Conservation (phyloP, 164 flowering plant genomes). For the Hamamelis virginiana region DNA sequence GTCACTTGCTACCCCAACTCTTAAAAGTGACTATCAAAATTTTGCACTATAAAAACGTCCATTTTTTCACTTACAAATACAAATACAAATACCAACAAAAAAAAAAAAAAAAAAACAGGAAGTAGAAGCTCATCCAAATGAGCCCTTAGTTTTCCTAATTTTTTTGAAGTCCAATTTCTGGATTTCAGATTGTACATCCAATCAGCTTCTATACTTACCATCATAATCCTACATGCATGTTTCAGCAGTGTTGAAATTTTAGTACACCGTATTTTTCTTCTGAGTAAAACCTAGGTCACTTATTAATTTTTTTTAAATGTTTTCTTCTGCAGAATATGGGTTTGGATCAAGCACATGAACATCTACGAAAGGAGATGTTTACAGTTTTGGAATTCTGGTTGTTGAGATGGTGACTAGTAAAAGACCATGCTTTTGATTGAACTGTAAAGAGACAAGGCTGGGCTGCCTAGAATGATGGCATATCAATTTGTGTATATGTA, state of each 20-base stretch:
- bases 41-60: too few species aligned
- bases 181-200: neutral
- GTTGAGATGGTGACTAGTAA: constrained; percentile 55
- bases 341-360: constrained; percentile 34
- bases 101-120: too few species aligned
- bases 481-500: too few species aligned
- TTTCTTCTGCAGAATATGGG: constrained; percentile 22
- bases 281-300: neutral
- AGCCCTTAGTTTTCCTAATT: too few species aligned
- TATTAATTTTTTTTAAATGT: neutral
- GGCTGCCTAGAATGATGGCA: constrained; percentile 33
- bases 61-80: too few species aligned
- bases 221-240: neutral
- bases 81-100: too few species aligned
- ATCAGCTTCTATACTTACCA: neutral
- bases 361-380: constrained; percentile 50
- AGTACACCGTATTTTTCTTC: too few species aligned
- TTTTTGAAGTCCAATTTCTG: too few species aligned
- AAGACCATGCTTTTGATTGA: constrained; percentile 54
- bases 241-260: too few species aligned
- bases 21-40: too few species aligned
- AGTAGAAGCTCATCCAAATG: too few species aligned
- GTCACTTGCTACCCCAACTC: too few species aligned
- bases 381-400: constrained; percentile 54
- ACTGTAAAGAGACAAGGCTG: constrained; percentile 43